Base-by-base conservation (phyloP, 176 grass and related monocot species). In the Pontederia paniculata region DNA sequence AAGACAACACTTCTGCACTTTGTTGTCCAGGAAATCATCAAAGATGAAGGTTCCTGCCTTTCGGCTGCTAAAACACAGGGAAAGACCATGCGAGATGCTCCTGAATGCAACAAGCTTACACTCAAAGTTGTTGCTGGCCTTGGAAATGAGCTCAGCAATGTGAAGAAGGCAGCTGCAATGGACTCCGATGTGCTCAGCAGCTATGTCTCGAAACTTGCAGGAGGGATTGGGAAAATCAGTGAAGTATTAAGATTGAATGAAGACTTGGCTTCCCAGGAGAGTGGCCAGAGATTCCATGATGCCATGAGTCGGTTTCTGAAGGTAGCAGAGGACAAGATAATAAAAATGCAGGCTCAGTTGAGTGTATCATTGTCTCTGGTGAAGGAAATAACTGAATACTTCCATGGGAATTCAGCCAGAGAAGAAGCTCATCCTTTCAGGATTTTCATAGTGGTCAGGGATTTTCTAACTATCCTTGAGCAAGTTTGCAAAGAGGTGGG, bases 401-500 rank as follows among this genome's bases (percentile, higher is more conserved):
- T 62, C 18, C 59, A 62, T 47, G 59, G 59, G 10, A 21, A 62
- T 44, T 62, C 59, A 12, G 59, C 42, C 8, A 62, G 46, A 21
- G 59, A 62, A 47, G 59, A 62, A 46, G 59, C 59, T 21, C 59
- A 47, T 46, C 59, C 59, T 22, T 46, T 62, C 23, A 62, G 59
- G 43, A 62, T 63, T 19, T 63, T 63, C 21, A 48, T 48, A 42
- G 60, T 63, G 60, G 60, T 63, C 18, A 63, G 60, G 17, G 60
- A 63, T 48, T 63, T 63, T 14, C 60, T 63, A 22, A 10, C 11
- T 5, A 48, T 63, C 19, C 60, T 63, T 1, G 60, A 63, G 5
- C 45, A 48, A 21, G 44, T 63, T 13, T 63, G 60, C 60, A 63
- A 48, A 45, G 60, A 63, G 41, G 18, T 63, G 8, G 44, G 44